Evolutionary conservation across 371 early-diverging fungal genomes (phyloP).

Genomic region (Parasitella parasitica): DNA sequence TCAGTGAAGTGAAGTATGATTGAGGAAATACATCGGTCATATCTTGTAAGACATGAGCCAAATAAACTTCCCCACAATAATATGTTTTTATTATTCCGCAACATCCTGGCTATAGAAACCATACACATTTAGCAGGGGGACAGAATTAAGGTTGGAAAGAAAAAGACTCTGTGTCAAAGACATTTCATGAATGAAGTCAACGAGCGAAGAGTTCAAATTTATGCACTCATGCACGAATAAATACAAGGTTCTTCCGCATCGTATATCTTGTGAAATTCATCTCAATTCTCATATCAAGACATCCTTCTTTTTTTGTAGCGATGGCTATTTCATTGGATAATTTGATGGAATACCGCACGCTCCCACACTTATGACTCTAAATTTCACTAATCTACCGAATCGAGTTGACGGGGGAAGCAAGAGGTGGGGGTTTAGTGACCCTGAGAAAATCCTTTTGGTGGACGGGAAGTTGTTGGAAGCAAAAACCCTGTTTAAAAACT

Average conservation of each 20-base stretch:
- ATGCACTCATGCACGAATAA: neutral
- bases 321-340: neutral
- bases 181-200: neutral
- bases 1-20: neutral
- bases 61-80: constrained; percentile 12
- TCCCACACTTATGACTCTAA: constrained; percentile 20
- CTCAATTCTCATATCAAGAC: neutral
- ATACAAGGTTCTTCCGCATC: neutral
- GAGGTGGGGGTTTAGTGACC: constrained; percentile 16
- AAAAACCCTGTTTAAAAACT: constrained; percentile 16
- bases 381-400: constrained; percentile 13
- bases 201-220: neutral
- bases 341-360: constrained; percentile 17
- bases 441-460: constrained; percentile 21
- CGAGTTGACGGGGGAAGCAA: neutral
- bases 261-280: neutral
- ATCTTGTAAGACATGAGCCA: neutral
- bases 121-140: no score
- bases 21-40: neutral
- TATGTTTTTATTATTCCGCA: constrained; percentile 5
- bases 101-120: neutral
- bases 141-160: neutral
- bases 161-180: neutral
- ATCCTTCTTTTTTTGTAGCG: neutral
- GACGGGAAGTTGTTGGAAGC: constrained; percentile 18